Percentiles rank a stretch among this genome's conserved stretches.
These are phyloP conservation scores for Magnusiomyces sp. DNA, from an alignment of 1,139 yeast species.

Conservation along the genomic window DNA sequence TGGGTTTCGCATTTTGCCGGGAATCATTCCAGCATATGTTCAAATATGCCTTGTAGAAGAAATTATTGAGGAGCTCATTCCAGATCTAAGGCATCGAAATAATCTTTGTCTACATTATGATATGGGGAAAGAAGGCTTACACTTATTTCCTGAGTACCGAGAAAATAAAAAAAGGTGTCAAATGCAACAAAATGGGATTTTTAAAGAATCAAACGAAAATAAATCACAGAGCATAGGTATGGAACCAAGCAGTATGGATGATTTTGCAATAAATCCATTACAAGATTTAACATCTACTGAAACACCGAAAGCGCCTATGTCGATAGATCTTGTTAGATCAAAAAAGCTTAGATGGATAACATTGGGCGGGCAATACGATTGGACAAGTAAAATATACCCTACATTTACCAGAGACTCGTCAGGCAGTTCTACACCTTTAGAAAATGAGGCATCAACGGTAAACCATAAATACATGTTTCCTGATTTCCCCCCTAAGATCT, in stretches of 20 bases:
- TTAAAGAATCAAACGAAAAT: too few species aligned
- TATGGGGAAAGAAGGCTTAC: neutral
- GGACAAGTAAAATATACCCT: constrained; percentile 38
- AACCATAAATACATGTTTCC: neutral
- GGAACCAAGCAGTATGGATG: too few species aligned
- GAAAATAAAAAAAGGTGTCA: neutral
- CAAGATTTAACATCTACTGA: too few species aligned
- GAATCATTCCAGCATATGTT: constrained; percentile 21
- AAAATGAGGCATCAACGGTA: neutral
- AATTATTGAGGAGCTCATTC: constrained; percentile 29
- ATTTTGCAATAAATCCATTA: too few species aligned
- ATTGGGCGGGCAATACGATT: constrained; percentile 39
- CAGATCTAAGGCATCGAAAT: constrained; percentile 29
- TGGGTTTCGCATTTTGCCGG: constrained; percentile 29
- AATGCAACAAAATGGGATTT: too few species aligned
- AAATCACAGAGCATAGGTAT: too few species aligned
- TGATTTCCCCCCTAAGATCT: neutral
- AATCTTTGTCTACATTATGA: constrained; percentile 32
- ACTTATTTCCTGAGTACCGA: neutral
- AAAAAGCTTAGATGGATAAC: constrained; percentile 38
- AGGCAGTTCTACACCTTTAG: too few species aligned
- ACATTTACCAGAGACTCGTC: too few species aligned
- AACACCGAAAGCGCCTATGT: constrained; percentile 6
- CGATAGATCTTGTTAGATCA: constrained; percentile 17
- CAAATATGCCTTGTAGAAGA: constrained; percentile 28